phyloP scores from a whole-genome alignment of 2,329 filamentous ascomycete species.

The Phialophora expanda region DNA sequence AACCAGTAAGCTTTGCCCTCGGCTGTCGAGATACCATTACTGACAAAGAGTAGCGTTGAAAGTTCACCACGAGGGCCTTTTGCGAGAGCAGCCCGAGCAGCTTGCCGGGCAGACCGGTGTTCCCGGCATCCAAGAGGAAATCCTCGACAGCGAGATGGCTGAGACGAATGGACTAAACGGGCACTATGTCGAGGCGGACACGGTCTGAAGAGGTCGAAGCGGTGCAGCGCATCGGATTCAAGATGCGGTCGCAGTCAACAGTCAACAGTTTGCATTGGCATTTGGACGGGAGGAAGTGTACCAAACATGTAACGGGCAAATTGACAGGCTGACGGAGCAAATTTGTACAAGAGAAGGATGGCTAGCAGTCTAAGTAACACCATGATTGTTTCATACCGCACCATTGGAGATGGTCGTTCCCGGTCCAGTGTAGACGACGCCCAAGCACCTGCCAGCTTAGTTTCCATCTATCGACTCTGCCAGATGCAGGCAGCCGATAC shows the following conservation, averaged over 20 bases:
- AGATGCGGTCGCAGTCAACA: background rate
- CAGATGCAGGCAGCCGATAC: conserved; percentile 16
- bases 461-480: background rate
- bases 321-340: conserved; percentile 4
- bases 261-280: too few relatives aligned
- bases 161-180: conserved; percentile 31
- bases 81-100: conserved; percentile 32
- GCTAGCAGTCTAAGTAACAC: background rate
- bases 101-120: conserved; percentile 36
- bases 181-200: conserved; percentile 25
- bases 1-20: conserved; percentile 33
- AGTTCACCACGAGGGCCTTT: conserved; percentile 39
- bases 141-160: conserved; percentile 36
- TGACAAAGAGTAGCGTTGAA: conserved; percentile 35
- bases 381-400: background rate
- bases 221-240: background rate
- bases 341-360: conserved; percentile 8
- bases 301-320: conserved; percentile 8
- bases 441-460: background rate
- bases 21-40: conserved; percentile 3
- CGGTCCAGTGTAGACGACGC: background rate
- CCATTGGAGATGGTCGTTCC: background rate
- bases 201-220: conserved; percentile 18
- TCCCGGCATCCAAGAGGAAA: conserved; percentile 33
- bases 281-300: background rate